A percentile compares a stretch with the other conserved stretches of the same genome.
Evolutionary conservation across 345 rosid genomes (phyloP).

Genomic region (Chamaenerion angustifolium): DNA sequence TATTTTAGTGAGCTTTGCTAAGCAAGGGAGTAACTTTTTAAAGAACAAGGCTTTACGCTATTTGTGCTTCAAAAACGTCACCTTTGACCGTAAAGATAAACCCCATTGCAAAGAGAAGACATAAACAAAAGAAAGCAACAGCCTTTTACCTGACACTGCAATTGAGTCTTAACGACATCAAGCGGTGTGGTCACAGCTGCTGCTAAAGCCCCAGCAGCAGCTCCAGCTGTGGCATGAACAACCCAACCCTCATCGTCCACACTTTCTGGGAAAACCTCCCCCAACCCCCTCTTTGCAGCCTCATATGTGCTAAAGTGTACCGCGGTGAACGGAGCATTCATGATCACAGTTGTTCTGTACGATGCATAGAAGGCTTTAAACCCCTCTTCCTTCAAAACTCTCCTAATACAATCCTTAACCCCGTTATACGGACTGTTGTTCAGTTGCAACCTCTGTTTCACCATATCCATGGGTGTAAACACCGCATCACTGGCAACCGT

Average conservation of each 20-base stretch:
- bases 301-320: constrained; percentile 91
- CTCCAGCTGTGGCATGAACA: constrained; percentile 94
- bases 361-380: constrained; percentile 82
- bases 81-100: too few relatives aligned
- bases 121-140: too few relatives aligned
- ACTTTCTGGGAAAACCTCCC: constrained; percentile 59
- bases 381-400: constrained; percentile 70
- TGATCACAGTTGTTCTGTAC: constrained; percentile 80
- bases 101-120: background rate
- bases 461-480: constrained; percentile 96
- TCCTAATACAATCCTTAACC: constrained; percentile 63
- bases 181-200: constrained; percentile 76
- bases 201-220: constrained; percentile 84
- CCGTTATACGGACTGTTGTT: constrained; percentile 46
- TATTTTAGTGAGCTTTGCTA: background rate
- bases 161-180: constrained; percentile 90
- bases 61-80: too few relatives aligned
- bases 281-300: constrained; percentile 62
- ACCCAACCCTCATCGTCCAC: constrained; percentile 54
- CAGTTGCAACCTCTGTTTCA: constrained; percentile 87
- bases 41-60: too few relatives aligned
- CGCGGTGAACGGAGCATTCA: constrained; percentile 95
- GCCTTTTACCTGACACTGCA: constrained; percentile 87
- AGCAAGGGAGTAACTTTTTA: too few relatives aligned
- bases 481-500: constrained; percentile 91